phyloP scores from a whole-genome alignment of 2,329 filamentous ascomycete genomes.

The Claviceps sp. region DNA sequence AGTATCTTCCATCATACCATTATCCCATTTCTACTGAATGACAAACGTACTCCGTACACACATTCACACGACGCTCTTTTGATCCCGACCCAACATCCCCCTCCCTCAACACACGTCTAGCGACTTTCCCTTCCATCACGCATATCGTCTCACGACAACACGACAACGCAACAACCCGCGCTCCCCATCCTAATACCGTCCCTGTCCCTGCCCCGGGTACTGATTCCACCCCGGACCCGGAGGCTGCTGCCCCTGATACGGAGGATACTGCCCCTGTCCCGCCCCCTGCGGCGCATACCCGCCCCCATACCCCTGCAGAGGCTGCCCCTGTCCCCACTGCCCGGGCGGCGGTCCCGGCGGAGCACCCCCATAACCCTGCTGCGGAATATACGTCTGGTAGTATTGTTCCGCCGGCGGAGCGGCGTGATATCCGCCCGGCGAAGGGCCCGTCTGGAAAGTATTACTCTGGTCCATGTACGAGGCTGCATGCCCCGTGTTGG shows the following conservation, averaged over 20 bases:
- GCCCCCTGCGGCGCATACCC: constrained; percentile 11
- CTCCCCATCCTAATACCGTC: constrained; percentile 8
- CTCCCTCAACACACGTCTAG: no score
- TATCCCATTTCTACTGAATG: no score
- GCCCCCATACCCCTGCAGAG: constrained; percentile 10
- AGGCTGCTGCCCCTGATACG: constrained; percentile 14
- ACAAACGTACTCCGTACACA: no score
- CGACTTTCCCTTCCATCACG: no score
- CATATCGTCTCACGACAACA: neutral
- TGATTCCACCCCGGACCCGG: constrained; percentile 18
- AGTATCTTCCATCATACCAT: no score
- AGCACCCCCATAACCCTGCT: constrained; percentile 10
- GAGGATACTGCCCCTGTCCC: constrained; percentile 11
- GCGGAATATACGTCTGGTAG: constrained; percentile 19
- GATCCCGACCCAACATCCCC: no score
- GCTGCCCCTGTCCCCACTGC: constrained; percentile 8
- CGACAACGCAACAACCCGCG: neutral
- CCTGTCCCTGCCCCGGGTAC: constrained; percentile 24
- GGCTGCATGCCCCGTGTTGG: constrained; percentile 22
- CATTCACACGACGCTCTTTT: no score
- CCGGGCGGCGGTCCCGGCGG: constrained; percentile 9
- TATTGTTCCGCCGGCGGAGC: constrained; percentile 20
- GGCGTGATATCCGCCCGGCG: constrained; percentile 15
- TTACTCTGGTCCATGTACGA: constrained; percentile 13
- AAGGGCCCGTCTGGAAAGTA: constrained; percentile 10